phyloP scores from a whole-genome alignment of 768 basidiomycete species.

The Asterophora lycoperdoides region DNA sequence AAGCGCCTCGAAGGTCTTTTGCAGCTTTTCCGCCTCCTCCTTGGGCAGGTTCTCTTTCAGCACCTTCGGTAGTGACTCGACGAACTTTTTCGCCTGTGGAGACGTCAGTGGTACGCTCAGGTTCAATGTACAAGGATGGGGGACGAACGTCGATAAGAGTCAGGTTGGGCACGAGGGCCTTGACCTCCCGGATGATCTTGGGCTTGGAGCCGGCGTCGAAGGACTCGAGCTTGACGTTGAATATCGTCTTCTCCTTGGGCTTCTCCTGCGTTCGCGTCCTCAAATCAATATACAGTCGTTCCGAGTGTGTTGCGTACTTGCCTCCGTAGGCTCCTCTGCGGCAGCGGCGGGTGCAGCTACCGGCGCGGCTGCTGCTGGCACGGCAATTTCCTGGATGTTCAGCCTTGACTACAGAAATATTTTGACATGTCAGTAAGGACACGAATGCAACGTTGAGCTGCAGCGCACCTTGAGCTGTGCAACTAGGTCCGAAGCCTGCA shows the following conservation, averaged over 20 bases:
- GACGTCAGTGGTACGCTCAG: conserved; percentile 1
- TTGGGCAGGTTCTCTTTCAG: conserved; percentile 94
- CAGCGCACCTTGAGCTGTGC: conserved; percentile 75
- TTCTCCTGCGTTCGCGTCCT: conserved; percentile 57
- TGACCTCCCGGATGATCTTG: conserved; percentile 97
- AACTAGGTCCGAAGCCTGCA: conserved; percentile 96
- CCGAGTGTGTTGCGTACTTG: conserved; percentile 28
- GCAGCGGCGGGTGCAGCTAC: conserved; percentile 53
- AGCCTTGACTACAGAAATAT: conserved; percentile 60
- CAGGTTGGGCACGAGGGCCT: conserved; percentile 91
- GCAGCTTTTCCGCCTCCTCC: conserved; percentile 96
- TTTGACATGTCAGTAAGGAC: neutral
- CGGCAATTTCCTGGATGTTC: conserved; percentile 96
- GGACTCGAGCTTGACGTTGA: conserved; percentile 91
- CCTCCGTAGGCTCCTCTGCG: conserved; percentile 64
- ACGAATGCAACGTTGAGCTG: neutral
- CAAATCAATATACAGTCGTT: neutral
- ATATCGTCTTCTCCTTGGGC: conserved; percentile 98
- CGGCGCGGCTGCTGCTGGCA: conserved; percentile 72
- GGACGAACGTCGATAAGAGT: conserved; percentile 90
- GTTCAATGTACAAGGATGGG: neutral
- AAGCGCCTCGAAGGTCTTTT: conserved; percentile 83
- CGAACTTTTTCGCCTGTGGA: conserved; percentile 95
- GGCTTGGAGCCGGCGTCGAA: conserved; percentile 91
- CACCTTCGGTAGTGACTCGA: conserved; percentile 88